Conservation (phyloP, 768 basidiomycete genomes). For the Leccinum pellstonianum region DNA sequence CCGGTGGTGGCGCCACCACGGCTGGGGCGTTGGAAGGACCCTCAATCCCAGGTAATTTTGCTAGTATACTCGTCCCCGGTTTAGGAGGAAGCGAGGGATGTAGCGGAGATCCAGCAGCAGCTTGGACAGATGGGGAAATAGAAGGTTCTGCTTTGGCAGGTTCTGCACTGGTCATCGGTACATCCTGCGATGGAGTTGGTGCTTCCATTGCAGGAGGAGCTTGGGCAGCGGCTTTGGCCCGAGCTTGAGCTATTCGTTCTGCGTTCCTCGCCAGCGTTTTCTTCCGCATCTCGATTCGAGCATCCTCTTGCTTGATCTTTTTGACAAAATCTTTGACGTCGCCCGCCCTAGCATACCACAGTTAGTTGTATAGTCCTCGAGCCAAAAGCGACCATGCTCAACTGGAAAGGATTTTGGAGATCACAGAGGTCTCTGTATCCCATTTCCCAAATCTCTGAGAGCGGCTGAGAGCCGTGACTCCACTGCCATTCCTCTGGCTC, state of each 20-base stretch:
- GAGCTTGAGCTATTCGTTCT: conserved; percentile 38
- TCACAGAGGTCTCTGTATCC: conserved; percentile 66
- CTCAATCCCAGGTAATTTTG: conserved; percentile 32
- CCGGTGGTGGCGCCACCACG: conserved; percentile 8
- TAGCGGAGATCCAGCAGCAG: conserved; percentile 41
- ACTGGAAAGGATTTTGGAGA: conserved; percentile 68
- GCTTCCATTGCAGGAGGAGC: conserved; percentile 22
- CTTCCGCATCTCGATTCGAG: conserved; percentile 53
- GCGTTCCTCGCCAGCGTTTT: conserved; percentile 38
- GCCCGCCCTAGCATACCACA: conserved; percentile 48
- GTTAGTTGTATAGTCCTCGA: conserved; percentile 3
- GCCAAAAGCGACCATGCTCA: conserved; percentile 28
- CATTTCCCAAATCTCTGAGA: conserved; percentile 84
- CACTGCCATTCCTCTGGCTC: conserved; percentile 63
- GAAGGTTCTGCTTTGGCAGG: conserved; percentile 21
- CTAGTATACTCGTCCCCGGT: conserved; percentile 46
- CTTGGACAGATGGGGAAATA: conserved; percentile 2
- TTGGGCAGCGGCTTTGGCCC: conserved; percentile 41
- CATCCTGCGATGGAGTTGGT: conserved; percentile 18
- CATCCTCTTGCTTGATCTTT: conserved; percentile 67
- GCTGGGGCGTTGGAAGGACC: conserved; percentile 27
- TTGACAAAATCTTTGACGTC: conserved; percentile 74
- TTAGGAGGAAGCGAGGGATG: conserved; percentile 75
- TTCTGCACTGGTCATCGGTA: conserved; percentile 11
- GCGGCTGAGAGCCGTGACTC: conserved; percentile 61